phyloP scores from a whole-genome alignment of 2,329 filamentous ascomycete genomes.

The Calonectria crousiana region DNA sequence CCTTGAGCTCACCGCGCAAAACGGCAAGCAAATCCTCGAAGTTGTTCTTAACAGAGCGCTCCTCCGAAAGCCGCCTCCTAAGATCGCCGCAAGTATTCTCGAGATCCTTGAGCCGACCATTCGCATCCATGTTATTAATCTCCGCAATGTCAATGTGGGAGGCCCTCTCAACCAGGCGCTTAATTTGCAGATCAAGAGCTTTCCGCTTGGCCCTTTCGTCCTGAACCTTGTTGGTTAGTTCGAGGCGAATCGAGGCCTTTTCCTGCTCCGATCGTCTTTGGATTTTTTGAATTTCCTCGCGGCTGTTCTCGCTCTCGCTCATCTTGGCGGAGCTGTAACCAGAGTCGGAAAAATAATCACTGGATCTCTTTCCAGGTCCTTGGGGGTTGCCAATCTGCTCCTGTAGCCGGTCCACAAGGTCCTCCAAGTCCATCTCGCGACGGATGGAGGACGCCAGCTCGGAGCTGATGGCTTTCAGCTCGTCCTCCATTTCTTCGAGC shows the following conservation, averaged over 20 bases:
- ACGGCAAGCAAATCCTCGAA: slow-evolving; percentile 92
- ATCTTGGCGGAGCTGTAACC: slow-evolving; percentile 88
- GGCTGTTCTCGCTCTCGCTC: slow-evolving; percentile 73
- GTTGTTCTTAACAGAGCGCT: slow-evolving; percentile 89
- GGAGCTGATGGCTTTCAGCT: slow-evolving; percentile 91
- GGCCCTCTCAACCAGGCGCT: slow-evolving; percentile 82
- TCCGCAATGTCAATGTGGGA: slow-evolving; percentile 70
- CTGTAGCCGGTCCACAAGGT: slow-evolving; percentile 89
- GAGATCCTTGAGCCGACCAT: slow-evolving; percentile 78
- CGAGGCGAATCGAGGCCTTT: slow-evolving; percentile 85
- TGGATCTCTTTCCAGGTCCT: slow-evolving; percentile 78
- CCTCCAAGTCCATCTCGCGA: slow-evolving; percentile 96
- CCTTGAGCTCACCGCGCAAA: slow-evolving; percentile 84
- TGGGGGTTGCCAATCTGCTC: slow-evolving; percentile 75
- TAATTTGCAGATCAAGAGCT: slow-evolving; percentile 85
- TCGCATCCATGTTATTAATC: slow-evolving; percentile 68
- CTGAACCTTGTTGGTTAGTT: slow-evolving; percentile 87
- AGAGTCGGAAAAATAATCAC: slow-evolving; percentile 98
- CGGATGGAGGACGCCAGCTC: slow-evolving; percentile 94
- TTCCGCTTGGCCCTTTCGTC: slow-evolving; percentile 84
- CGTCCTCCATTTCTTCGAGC: slow-evolving; percentile 92
- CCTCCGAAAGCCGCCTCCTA: slow-evolving; percentile 83
- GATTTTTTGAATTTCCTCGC: slow-evolving; percentile 83
- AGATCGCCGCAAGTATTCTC: slow-evolving; percentile 86
- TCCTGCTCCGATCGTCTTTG: slow-evolving; percentile 91